Conservation (phyloP, 352 stramenopile genomes). For the Globisporangium irregulare region DNA sequence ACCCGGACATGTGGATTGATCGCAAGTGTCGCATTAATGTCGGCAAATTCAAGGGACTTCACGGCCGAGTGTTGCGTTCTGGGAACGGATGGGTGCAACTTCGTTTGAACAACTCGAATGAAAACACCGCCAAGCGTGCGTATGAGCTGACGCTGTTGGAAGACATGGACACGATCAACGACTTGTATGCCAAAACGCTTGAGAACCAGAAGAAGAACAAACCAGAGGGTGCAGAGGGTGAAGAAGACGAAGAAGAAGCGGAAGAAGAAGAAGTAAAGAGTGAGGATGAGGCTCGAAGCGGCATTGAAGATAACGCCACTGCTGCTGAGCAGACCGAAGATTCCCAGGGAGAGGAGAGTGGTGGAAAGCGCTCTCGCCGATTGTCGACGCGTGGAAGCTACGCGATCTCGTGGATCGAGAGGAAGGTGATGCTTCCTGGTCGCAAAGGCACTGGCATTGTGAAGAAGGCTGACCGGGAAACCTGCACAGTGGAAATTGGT, state of each 20-base stretch:
- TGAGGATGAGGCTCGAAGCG: slow-evolving; percentile 51
- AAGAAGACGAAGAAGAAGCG: slow-evolving; percentile 23
- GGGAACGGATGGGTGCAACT: slow-evolving; percentile 89
- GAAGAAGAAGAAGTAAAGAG: slow-evolving; percentile 61
- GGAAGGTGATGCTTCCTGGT: slow-evolving; percentile 77
- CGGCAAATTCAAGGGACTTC: slow-evolving; percentile 80
- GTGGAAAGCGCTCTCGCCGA: slow-evolving; percentile 60
- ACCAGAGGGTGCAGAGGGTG: slow-evolving; percentile 28
- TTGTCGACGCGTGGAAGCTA: slow-evolving; percentile 80
- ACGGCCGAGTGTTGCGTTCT: slow-evolving; percentile 74
- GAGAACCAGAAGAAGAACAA: slow-evolving; percentile 57
- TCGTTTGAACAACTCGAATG: slow-evolving; percentile 74
- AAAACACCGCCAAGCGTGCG: slow-evolving; percentile 84
- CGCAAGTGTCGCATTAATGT: slow-evolving; percentile 86
- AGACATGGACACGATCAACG: slow-evolving; percentile 78
- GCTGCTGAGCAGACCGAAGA: slow-evolving; percentile 65
- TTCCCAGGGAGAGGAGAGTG: slow-evolving; percentile 75
- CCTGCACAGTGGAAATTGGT: slow-evolving; percentile 79
- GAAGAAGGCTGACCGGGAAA: slow-evolving; percentile 82
- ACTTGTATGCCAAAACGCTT: slow-evolving; percentile 64
- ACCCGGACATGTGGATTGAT: slow-evolving; percentile 89
- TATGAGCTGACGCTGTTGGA: slow-evolving; percentile 86
- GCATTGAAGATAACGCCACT: slow-evolving; percentile 41
- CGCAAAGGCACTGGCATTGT: slow-evolving; percentile 76
- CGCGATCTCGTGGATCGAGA: slow-evolving; percentile 85